Evolutionary conservation across 257 asterid species (phyloP).

Genomic region (Haberlea rhodopensis): DNA sequence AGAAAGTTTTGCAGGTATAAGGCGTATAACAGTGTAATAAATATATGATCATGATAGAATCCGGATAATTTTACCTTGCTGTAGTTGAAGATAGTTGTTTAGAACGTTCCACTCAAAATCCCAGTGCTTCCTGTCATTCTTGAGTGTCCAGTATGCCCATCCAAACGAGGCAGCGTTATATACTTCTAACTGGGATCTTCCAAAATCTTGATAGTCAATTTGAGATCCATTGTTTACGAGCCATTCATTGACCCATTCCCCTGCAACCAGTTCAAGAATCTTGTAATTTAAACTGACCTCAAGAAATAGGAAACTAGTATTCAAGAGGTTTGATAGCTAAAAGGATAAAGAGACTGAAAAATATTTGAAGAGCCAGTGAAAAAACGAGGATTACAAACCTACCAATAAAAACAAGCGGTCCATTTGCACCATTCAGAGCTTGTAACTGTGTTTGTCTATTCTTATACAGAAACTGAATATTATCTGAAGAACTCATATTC

Average conservation of each 20-base stretch:
- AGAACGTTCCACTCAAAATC: conserved; percentile 79
- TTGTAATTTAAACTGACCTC: neutral
- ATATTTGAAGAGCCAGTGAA: neutral
- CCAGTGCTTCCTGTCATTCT: conserved; percentile 69
- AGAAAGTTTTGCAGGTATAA: neutral
- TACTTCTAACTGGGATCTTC: conserved; percentile 64
- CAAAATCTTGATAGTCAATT: conserved; percentile 62
- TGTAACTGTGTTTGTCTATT: conserved; percentile 58
- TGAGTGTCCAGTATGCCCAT: conserved; percentile 79
- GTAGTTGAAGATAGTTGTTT: conserved; percentile 62
- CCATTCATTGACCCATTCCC: conserved; percentile 91
- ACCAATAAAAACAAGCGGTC: conserved; percentile 76
- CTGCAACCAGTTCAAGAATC: conserved; percentile 36
- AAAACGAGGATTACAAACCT: conserved; percentile 1
- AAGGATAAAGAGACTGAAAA: neutral
- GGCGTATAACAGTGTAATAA: neutral
- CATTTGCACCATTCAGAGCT: conserved; percentile 62
- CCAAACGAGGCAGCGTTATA: conserved; percentile 73
- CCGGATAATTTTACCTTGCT: conserved; percentile 34
- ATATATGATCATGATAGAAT: neutral
- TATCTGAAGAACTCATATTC: conserved; percentile 53
- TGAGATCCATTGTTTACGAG: conserved; percentile 48
- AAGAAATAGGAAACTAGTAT: neutral
- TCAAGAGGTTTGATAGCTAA: neutral
- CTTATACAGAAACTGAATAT: conserved; percentile 51